Conservation (phyloP, 352 stramenopile species). For the Globisporangium polare region DNA sequence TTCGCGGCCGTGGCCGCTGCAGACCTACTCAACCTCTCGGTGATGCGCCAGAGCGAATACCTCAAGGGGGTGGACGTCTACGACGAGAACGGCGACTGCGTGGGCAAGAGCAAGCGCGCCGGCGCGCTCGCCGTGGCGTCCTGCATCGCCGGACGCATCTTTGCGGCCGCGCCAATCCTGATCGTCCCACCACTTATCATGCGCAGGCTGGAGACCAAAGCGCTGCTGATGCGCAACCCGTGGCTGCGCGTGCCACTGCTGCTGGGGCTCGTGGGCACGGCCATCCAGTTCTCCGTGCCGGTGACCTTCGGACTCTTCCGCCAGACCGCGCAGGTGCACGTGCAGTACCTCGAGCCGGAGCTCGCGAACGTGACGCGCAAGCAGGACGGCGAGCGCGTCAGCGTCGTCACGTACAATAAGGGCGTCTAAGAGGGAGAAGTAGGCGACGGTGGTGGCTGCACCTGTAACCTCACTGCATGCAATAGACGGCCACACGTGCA, state of each 20-base stretch:
- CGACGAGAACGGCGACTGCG: conserved; percentile 71
- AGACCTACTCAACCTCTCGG: conserved; percentile 79
- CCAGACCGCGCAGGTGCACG: conserved; percentile 66
- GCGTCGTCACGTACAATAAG: conserved; percentile 83
- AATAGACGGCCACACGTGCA: conserved; percentile 2
- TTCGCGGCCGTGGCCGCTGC: conserved; percentile 81
- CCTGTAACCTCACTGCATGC: background rate
- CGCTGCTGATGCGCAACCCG: conserved; percentile 32
- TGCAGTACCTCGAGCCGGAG: conserved; percentile 64
- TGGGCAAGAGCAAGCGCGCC: conserved; percentile 73
- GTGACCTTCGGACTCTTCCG: conserved; percentile 85
- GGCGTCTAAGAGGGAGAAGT: conserved; percentile 45
- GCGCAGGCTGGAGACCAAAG: conserved; percentile 43
- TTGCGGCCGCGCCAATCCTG: conserved; percentile 78
- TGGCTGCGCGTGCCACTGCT: conserved; percentile 67
- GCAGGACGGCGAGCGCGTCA: conserved; percentile 43
- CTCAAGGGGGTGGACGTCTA: conserved; percentile 76
- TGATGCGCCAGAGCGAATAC: conserved; percentile 87
- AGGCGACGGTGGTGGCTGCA: background rate
- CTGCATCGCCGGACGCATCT: conserved; percentile 72
- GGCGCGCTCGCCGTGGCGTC: conserved; percentile 70
- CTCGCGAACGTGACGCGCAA: conserved; percentile 33
- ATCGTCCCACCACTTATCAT: conserved; percentile 68
- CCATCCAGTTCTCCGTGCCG: conserved; percentile 83
- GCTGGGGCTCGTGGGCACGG: conserved; percentile 62